Conservation (phyloP, 345 rosid species). For the Noccaea bulbosa region DNA sequence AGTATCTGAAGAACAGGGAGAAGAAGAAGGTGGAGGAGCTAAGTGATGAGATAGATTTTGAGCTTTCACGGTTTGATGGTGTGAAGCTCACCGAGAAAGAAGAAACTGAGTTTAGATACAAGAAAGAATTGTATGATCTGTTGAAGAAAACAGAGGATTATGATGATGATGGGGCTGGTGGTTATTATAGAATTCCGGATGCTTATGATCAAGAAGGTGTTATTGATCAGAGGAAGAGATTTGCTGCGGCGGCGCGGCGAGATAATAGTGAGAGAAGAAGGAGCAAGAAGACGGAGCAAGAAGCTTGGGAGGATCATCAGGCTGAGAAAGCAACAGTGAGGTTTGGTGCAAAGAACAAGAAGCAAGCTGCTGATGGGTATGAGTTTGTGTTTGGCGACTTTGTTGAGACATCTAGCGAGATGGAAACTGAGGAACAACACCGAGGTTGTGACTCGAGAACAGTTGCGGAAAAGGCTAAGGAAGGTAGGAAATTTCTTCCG, state of each 20-base stretch:
- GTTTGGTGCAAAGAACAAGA: slow-evolving; percentile 21
- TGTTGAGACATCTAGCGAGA: slow-evolving; percentile 13
- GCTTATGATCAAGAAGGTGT: slow-evolving; percentile 38
- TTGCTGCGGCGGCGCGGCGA: slow-evolving; percentile 15
- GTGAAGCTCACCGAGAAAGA: slow-evolving; percentile 35
- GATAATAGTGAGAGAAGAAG: slow-evolving; percentile 5
- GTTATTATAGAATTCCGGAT: slow-evolving; percentile 30
- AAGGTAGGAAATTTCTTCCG: slow-evolving; percentile 70
- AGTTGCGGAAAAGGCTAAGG: slow-evolving; percentile 35
- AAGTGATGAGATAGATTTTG: slow-evolving; percentile 22
- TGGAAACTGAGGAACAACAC: slow-evolving; percentile 1
- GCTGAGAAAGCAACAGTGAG: slow-evolving; percentile 24
- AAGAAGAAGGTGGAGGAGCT: slow-evolving; percentile 33
- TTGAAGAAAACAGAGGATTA: slow-evolving; percentile 17
- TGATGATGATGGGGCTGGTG: background rate
- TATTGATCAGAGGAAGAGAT: slow-evolving; percentile 43
- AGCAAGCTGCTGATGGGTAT: slow-evolving; percentile 26
- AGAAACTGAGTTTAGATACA: slow-evolving; percentile 19
- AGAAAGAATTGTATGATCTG: slow-evolving; percentile 19
- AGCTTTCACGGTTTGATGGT: background rate
- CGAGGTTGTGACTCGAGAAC: slow-evolving; percentile 9
- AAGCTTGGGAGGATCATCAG: slow-evolving; percentile 44
- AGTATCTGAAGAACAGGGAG: slow-evolving; percentile 30
- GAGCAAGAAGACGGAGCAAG: slow-evolving; percentile 14
- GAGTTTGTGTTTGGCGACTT: slow-evolving; percentile 33